A percentile compares a stretch with the other conserved stretches of the same genome.
These are phyloP conservation scores for Klebsormidium nitens DNA, from an alignment of 139 green algal genomes.

Conservation along the genomic window DNA sequence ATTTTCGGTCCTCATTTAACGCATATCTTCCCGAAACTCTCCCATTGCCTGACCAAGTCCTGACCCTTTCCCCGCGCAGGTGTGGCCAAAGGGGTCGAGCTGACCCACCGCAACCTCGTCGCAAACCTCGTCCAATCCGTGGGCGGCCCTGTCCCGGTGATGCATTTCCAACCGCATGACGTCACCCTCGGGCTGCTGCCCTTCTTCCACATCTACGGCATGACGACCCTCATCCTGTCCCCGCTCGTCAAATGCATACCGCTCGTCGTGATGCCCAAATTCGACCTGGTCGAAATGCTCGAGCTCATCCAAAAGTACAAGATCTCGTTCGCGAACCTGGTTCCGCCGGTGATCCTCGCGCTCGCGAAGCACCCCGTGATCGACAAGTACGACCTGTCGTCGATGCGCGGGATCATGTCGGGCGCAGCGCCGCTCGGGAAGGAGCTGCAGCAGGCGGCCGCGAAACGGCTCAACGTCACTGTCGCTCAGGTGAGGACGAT, in stretches of 20 bases:
- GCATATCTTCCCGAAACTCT: background rate
- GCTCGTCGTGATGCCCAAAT: conserved; percentile 24
- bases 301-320: background rate
- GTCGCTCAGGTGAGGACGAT: no score
- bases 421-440: conserved; percentile 16
- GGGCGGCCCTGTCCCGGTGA: background rate
- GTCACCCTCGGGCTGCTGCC: conserved; percentile 30
- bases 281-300: conserved; percentile 30
- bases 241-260: background rate
- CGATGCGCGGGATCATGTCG: conserved; percentile 6
- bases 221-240: conserved; percentile 23
- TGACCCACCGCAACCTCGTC: conserved; percentile 45
- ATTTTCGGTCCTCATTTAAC: background rate
- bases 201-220: conserved; percentile 43
- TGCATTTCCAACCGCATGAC: conserved; percentile 10
- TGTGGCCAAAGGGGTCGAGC: conserved; percentile 45
- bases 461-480: background rate
- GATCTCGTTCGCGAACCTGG: conserved; percentile 11
- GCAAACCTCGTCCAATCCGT: conserved; percentile 27
- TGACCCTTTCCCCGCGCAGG: conserved; percentile 68
- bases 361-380: conserved; percentile 30
- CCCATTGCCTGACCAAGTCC: conserved; percentile 69
- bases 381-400: conserved; percentile 16
- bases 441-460: conserved; percentile 9
- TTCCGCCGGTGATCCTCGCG: conserved; percentile 32